phyloP scores from a whole-genome alignment of 345 rosid genomes.

The Isatis tinctoria region DNA sequence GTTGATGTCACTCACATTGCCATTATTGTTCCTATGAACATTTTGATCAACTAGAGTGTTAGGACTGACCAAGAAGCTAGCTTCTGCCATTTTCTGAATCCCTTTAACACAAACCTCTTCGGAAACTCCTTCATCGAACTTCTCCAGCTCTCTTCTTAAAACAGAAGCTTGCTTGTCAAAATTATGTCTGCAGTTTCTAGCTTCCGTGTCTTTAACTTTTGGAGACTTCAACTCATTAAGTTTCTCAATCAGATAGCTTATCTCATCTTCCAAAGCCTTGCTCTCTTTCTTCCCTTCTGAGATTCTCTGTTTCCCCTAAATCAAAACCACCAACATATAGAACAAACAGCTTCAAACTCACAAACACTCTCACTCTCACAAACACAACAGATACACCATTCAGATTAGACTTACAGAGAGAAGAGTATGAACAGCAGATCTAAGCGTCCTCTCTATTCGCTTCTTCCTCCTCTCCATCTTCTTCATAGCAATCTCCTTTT shows the following conservation, averaged over 20 bases:
- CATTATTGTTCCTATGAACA: slow-evolving; percentile 25
- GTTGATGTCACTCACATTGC: slow-evolving; percentile 34
- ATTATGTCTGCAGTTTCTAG: slow-evolving; percentile 38
- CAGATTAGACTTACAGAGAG: slow-evolving; percentile 58
- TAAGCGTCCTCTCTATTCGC: slow-evolving; percentile 55
- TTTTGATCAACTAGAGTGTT: slow-evolving; percentile 25
- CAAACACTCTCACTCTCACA: not conserved
- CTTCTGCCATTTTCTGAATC: slow-evolving; percentile 71
- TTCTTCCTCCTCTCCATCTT: slow-evolving; percentile 83
- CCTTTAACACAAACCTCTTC: slow-evolving; percentile 47
- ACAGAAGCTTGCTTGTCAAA: slow-evolving; percentile 57
- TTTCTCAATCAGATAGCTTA: slow-evolving; percentile 51
- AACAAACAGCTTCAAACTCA: not conserved
- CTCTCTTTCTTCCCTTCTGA: slow-evolving; percentile 49
- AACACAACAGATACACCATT: slow-evolving; percentile 5
- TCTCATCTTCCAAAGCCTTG: slow-evolving; percentile 56
- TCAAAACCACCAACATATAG: slow-evolving; percentile 12
- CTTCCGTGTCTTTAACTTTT: slow-evolving; percentile 35
- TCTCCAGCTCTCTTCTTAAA: slow-evolving; percentile 50
- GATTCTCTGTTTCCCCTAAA: slow-evolving; percentile 64
- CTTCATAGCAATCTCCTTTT: slow-evolving; percentile 77
- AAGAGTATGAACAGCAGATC: slow-evolving; percentile 66
- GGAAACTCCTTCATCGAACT: slow-evolving; percentile 41
- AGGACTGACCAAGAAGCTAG: slow-evolving; percentile 50
- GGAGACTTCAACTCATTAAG: slow-evolving; percentile 61